Evolutionary conservation across 1,284 basidiomycete genomes (phyloP), one percentile per base, ranked within the genome.

Genomic region (Ganoderma multipileum): DNA sequence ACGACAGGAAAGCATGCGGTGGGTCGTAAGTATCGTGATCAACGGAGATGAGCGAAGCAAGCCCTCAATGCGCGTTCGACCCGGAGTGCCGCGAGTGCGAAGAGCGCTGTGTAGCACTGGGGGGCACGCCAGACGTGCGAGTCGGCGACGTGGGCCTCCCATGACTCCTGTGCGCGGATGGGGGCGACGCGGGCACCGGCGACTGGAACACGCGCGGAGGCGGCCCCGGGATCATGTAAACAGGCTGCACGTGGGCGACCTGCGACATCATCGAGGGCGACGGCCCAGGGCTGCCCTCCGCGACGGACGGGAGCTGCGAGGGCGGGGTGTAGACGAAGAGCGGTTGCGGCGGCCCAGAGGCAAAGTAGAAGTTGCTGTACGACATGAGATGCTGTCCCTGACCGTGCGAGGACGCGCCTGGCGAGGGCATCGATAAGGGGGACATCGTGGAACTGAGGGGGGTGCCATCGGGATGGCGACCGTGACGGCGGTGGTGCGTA

Each of bases 191-290:
- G 1, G 72, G 66, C 4, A 73, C 71, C 12, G 70, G 65, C 0
- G 68, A 20, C 3, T 72, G 73, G 8, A 75, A 64, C 18, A 75
- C 55, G 2, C 73, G 59, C n/a, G 73, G 74, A 20, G 74, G 70
- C 12, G 75, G 75, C 16, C 75, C 72, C 4, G 76, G 71, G 23
- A 78, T 69, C 71, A 79, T 73, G 52, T 74, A 77, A 65, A 78
- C 65, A 2, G 75, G 76, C 41, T 77, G 71, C 16, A 75, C 76
- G 67, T 76, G 76, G 61, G 57, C 63, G 39, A 65, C 64, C 33
- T 62, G 65, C 20, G 69, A 68, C 60, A 65, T 61, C 60, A 65
- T 61, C 18, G 58, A 18, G 18, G 71, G 66, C 8, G 66, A 61
- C 30, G 70, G 64, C 0, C 67, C 65, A 20, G 38, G 44, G 8